Percentiles rank a stretch among this genome's conserved stretches.
phyloP scores from a whole-genome alignment of 805 yeast genomes.

The Yamadazyma philogaea region DNA sequence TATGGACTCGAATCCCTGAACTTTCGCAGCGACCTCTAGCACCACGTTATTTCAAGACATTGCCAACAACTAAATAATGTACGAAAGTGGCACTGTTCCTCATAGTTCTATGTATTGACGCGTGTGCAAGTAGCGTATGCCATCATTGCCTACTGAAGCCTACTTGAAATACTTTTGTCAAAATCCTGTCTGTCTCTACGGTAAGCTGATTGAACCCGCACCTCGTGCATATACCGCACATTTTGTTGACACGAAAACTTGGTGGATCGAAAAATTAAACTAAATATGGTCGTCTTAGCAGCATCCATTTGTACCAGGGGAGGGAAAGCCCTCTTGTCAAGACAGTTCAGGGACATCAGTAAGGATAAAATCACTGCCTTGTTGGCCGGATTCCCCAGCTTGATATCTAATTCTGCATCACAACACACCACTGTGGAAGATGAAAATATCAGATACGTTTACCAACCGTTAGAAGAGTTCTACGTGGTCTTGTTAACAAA shows the following conservation, averaged over 20 bases:
- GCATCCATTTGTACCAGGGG: conserved; percentile 92
- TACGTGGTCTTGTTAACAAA: conserved; percentile 90
- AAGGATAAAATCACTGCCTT: conserved; percentile 84
- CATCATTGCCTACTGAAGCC: no score
- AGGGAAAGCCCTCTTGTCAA: conserved; percentile 87
- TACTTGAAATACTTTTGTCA: no score
- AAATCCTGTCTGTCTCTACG: no score
- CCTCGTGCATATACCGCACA: conserved; percentile 8
- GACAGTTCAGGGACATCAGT: conserved; percentile 85
- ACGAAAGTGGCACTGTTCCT: no score
- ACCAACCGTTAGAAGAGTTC: conserved; percentile 92
- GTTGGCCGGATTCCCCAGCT: conserved; percentile 78
- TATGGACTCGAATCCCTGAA: no score
- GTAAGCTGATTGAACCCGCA: background rate
- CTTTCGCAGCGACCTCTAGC: no score
- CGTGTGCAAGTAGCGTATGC: no score
- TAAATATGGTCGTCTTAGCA: conserved; percentile 73
- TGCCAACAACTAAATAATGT: no score
- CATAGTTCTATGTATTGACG: no score
- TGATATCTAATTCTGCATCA: conserved; percentile 63
- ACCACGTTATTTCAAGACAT: no score
- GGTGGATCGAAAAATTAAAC: conserved; percentile 9
- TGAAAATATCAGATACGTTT: conserved; percentile 86
- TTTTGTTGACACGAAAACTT: conserved; percentile 12
- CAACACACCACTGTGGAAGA: conserved; percentile 95